Percentiles rank a stretch among this genome's conserved stretches.
These are phyloP conservation scores for Elymus sibiricus DNA, from an alignment of 176 grass and related monocot genomes.

Conservation along the genomic window DNA sequence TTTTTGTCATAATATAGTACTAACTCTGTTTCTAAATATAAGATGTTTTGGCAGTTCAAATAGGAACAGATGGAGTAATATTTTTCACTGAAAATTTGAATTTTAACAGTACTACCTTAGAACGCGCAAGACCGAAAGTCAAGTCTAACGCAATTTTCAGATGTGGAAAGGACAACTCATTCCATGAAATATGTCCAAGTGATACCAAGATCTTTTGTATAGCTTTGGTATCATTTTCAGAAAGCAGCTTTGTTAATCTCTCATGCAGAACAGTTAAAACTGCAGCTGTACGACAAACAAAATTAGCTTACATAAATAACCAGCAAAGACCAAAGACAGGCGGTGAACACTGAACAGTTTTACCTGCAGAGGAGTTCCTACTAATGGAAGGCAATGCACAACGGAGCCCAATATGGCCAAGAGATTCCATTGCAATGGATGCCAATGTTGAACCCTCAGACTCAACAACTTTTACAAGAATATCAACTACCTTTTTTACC, in stretches of 20 bases:
- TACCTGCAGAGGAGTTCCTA: constrained; percentile 66
- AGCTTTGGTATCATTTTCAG: constrained; percentile 91
- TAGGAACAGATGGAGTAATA: no score
- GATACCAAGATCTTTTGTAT: constrained; percentile 89
- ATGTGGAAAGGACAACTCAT: constrained; percentile 76
- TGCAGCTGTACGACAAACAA: constrained; percentile 46
- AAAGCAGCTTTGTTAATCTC: constrained; percentile 70
- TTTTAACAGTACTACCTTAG: constrained; percentile 56
- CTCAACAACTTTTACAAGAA: constrained; percentile 69
- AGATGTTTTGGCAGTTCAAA: no score
- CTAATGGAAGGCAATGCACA: constrained; percentile 50
- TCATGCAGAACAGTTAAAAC: constrained; percentile 61
- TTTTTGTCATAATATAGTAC: constrained; percentile 22
- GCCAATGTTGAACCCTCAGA: constrained; percentile 69
- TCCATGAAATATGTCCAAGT: constrained; percentile 87
- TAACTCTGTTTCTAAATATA: no score
- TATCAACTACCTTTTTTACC: constrained; percentile 45
- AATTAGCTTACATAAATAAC: constrained; percentile 21
- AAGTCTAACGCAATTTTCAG: constrained; percentile 72
- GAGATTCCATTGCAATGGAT: constrained; percentile 80
- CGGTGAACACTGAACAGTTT: not conserved
- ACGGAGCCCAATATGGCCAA: constrained; percentile 85
- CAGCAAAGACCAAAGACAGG: constrained; percentile 4
- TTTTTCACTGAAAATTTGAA: not conserved
- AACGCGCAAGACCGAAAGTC: constrained; percentile 82